Evolutionary conservation across 805 yeast genomes (phyloP).

Genomic region (Kodamaea sagamina): DNA sequence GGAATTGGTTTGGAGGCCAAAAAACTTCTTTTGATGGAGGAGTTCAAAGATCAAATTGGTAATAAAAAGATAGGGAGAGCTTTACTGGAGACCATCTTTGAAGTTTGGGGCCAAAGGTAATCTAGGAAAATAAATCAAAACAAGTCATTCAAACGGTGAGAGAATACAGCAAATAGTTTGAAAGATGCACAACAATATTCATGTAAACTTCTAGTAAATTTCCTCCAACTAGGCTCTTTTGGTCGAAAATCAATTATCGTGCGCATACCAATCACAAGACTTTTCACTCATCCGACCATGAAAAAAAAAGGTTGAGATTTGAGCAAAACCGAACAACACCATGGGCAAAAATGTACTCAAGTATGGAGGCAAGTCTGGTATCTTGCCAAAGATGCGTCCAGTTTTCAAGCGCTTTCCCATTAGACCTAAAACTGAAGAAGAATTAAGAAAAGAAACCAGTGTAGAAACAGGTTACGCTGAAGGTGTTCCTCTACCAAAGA

Average conservation of each 20-base stretch:
- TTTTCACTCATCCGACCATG: not conserved
- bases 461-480: slow-evolving; percentile 69
- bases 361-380: slow-evolving; percentile 72
- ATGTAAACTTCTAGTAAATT: no score
- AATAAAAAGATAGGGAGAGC: slow-evolving; percentile 54
- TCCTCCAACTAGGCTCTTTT: not conserved
- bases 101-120: slow-evolving; percentile 54
- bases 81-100: slow-evolving; percentile 53
- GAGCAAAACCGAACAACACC: not conserved
- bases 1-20: slow-evolving; percentile 25
- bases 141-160: no score
- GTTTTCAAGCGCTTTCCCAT: slow-evolving; percentile 67
- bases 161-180: no score
- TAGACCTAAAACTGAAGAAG: slow-evolving; percentile 49
- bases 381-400: slow-evolving; percentile 75
- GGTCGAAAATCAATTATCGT: slow-evolving; percentile 4
- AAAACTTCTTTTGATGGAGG: slow-evolving; percentile 28
- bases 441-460: slow-evolving; percentile 43
- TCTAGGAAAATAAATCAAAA: no score
- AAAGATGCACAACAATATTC: no score
- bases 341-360: slow-evolving; percentile 55
- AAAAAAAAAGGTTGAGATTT: not conserved
- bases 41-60: slow-evolving; percentile 47
- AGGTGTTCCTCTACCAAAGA: slow-evolving; percentile 66
- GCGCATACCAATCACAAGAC: slow-evolving; percentile 1